Conservation (phyloP, 2,329 filamentous ascomycete species). For the Nothomitra cinnamomea region DNA sequence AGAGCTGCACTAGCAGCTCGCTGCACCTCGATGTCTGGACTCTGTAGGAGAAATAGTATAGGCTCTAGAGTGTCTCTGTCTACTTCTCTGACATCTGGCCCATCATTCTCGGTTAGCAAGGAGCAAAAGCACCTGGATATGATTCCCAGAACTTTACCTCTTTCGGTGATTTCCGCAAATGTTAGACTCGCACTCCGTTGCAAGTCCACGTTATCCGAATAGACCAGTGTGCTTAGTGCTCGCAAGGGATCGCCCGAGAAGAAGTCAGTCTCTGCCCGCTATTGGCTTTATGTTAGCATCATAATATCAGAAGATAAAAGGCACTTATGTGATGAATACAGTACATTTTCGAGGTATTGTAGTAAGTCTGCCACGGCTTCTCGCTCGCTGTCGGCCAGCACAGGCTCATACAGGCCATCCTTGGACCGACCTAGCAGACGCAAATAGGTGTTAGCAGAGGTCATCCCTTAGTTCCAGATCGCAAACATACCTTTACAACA, state of each 20-base stretch:
- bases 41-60: conserved; percentile 88
- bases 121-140: not conserved
- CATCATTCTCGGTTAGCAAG: not conserved
- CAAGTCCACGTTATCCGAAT: conserved; percentile 95
- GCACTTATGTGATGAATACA: conserved; percentile 13
- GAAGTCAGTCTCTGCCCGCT: conserved; percentile 96
- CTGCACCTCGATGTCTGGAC: conserved; percentile 91
- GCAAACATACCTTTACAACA: conserved; percentile 40
- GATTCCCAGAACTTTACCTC: conserved; percentile 45
- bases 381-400: conserved; percentile 86
- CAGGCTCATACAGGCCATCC: conserved; percentile 70
- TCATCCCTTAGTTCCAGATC: not conserved
- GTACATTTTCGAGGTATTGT: conserved; percentile 89
- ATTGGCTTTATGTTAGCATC: conserved; percentile 7
- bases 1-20: conserved; percentile 88
- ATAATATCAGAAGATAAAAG: not conserved
- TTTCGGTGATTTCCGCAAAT: conserved; percentile 95
- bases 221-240: conserved; percentile 88
- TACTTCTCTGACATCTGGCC: conserved; percentile 82
- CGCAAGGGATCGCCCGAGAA: conserved; percentile 89
- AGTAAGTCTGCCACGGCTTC: conserved; percentile 92
- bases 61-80: conserved; percentile 89
- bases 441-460: not conserved
- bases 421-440: conserved; percentile 46
- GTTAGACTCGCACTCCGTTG: conserved; percentile 95